Evolutionary conservation across 768 basidiomycete genomes (phyloP).

Genomic region (Naematelia aurantialba): DNA sequence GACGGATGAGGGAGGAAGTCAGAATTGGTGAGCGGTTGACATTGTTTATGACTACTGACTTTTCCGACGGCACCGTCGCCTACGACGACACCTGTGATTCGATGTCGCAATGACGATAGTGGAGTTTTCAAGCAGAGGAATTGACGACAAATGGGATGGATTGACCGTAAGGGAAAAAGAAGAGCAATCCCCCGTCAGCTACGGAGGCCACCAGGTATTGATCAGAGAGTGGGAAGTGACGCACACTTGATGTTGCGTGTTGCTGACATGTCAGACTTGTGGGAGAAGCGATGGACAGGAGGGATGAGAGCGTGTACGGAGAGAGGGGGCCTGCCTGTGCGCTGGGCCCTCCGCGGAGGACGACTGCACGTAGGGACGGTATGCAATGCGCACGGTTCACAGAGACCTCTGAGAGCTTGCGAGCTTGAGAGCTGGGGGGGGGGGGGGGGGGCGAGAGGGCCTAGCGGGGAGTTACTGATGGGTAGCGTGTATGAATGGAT

Average conservation of each 20-base stretch:
- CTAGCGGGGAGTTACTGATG: background rate
- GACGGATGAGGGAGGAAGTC: too few species aligned
- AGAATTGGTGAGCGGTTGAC: too few species aligned
- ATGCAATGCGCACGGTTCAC: too few species aligned
- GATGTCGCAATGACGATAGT: background rate
- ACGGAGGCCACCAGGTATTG: background rate
- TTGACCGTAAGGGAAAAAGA: background rate
- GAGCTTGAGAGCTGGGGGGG: too few species aligned
- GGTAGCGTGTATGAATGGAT: too few species aligned
- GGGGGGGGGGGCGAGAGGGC: too few species aligned
- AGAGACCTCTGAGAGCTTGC: too few species aligned
- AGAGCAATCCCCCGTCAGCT: background rate
- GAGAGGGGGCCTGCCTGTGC: too few species aligned
- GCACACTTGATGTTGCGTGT: slow-evolving; percentile 24
- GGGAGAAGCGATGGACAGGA: background rate
- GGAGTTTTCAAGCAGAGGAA: background rate
- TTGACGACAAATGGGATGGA: background rate
- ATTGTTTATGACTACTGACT: too few species aligned
- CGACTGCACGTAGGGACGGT: too few species aligned
- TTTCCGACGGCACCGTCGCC: slow-evolving; percentile 51
- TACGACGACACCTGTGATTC: slow-evolving; percentile 43
- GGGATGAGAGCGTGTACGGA: background rate
- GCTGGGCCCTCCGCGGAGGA: too few species aligned
- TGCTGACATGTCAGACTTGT: slow-evolving; percentile 14
- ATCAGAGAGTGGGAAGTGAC: background rate